Evolutionary conservation across 2,329 filamentous ascomycete genomes (phyloP).

Genomic region (Canariomyces notabilis): DNA sequence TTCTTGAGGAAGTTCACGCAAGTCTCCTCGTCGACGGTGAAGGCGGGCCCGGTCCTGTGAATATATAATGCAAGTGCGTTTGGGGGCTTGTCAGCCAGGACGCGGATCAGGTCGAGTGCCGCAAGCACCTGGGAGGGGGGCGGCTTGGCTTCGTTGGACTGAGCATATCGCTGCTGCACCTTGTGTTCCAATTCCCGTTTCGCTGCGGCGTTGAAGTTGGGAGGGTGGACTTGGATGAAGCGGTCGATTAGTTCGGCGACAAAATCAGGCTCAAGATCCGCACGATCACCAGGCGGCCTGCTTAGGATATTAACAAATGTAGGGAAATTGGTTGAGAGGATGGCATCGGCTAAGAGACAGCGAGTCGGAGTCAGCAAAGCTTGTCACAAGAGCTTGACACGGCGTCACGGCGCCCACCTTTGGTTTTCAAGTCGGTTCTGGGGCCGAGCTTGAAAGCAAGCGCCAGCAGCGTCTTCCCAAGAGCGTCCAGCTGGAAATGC

Average conservation of each 20-base stretch:
- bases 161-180: constrained; percentile 63
- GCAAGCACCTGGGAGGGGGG: constrained; percentile 67
- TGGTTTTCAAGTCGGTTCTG: constrained; percentile 77
- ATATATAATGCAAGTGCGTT: constrained; percentile 62
- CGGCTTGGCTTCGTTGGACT: constrained; percentile 48
- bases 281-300: constrained; percentile 57
- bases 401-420: constrained; percentile 56
- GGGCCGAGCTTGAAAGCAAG: constrained; percentile 82
- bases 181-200: constrained; percentile 65
- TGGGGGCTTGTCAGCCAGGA: constrained; percentile 54
- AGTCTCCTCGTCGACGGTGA: constrained; percentile 70
- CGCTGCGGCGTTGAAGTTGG: constrained; percentile 73
- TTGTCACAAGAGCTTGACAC: neutral
- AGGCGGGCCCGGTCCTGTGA: constrained; percentile 67
- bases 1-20: constrained; percentile 51
- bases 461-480: constrained; percentile 82
- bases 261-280: constrained; percentile 63
- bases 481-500: constrained; percentile 86
- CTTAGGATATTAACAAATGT: constrained; percentile 74
- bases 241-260: constrained; percentile 78
- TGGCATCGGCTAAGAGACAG: constrained; percentile 67
- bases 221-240: constrained; percentile 80
- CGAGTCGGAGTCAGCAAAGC: constrained; percentile 13
- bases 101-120: constrained; percentile 62
- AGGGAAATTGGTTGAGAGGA: constrained; percentile 73